Percentiles rank a stretch among this genome's conserved stretches.
Evolutionary conservation across 1,284 basidiomycete genomes (phyloP).

Genomic region (Fomitopsis palustris): DNA sequence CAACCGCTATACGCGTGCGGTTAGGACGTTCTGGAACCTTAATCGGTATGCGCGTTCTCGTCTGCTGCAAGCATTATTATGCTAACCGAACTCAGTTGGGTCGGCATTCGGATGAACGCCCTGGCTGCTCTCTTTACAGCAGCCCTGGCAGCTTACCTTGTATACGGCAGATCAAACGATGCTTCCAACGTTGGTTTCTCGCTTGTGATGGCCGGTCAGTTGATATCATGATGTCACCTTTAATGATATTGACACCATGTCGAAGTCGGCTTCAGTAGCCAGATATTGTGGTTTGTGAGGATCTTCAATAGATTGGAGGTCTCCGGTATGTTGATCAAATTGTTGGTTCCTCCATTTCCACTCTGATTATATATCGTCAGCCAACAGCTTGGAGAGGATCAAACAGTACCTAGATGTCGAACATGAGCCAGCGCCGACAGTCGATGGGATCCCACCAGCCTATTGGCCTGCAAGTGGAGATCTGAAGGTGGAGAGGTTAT

Average conservation of each 20-base stretch:
- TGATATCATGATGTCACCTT: background rate
- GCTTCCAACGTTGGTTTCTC: conserved; percentile 46
- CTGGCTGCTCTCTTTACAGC: conserved; percentile 50
- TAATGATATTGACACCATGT: background rate
- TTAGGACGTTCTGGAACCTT: conserved; percentile 50
- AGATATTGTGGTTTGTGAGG: conserved; percentile 55
- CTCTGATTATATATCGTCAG: conserved; percentile 43
- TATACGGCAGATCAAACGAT: conserved; percentile 33
- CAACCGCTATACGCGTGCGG: conserved; percentile 44
- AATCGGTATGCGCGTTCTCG: conserved; percentile 35
- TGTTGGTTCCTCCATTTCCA: background rate
- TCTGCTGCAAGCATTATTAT: background rate
- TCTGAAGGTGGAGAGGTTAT: conserved; percentile 56
- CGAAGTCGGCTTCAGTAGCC: conserved; percentile 48
- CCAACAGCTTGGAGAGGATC: conserved; percentile 42
- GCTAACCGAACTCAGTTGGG: conserved; percentile 44
- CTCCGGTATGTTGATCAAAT: conserved; percentile 33
- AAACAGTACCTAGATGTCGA: conserved; percentile 73
- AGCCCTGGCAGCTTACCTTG: conserved; percentile 49
- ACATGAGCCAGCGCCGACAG: conserved; percentile 57
- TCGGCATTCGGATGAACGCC: conserved; percentile 49
- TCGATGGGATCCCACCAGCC: conserved; percentile 60
- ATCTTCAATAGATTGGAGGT: conserved; percentile 57
- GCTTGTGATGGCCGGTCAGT: conserved; percentile 42
- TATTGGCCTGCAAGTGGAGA: conserved; percentile 77